Evolutionary conservation across 2,329 filamentous ascomycete genomes (phyloP).

Genomic region (Aureobasidium leucospermi): DNA sequence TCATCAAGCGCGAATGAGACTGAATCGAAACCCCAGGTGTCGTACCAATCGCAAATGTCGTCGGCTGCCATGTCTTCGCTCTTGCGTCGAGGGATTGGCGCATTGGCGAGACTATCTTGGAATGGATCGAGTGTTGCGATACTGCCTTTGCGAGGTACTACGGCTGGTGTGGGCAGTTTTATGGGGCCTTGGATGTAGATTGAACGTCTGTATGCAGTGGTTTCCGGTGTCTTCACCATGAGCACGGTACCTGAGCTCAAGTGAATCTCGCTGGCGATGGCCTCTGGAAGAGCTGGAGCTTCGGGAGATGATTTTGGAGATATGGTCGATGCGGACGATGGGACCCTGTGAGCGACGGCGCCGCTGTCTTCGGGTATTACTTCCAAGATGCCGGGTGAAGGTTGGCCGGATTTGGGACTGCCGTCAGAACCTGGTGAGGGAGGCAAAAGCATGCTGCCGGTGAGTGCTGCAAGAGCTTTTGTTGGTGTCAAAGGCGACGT

Average conservation of each 20-base stretch:
- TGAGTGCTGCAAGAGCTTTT: background rate
- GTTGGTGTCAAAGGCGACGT: background rate
- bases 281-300: background rate
- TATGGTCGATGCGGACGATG: background rate
- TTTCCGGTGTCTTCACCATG: conserved; percentile 28
- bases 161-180: conserved; percentile 28
- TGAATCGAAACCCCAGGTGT: conserved; percentile 30
- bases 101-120: conserved; percentile 20
- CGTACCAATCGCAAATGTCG: conserved; percentile 36
- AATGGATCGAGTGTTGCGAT: conserved; percentile 35
- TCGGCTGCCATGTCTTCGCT: conserved; percentile 32
- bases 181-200: conserved; percentile 38
- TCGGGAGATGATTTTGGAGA: background rate
- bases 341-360: too few species aligned
- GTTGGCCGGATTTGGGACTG: conserved; percentile 4
- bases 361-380: background rate
- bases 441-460: background rate
- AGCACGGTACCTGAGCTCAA: conserved; percentile 28
- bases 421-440: conserved; percentile 16
- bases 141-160: conserved; percentile 32
- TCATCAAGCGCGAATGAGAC: background rate
- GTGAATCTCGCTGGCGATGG: conserved; percentile 22
- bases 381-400: conserved; percentile 7
- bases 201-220: conserved; percentile 27
- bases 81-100: conserved; percentile 23